Conservation (phyloP, 2,329 filamentous ascomycete genomes). For the Trichoderma semiorbis region DNA sequence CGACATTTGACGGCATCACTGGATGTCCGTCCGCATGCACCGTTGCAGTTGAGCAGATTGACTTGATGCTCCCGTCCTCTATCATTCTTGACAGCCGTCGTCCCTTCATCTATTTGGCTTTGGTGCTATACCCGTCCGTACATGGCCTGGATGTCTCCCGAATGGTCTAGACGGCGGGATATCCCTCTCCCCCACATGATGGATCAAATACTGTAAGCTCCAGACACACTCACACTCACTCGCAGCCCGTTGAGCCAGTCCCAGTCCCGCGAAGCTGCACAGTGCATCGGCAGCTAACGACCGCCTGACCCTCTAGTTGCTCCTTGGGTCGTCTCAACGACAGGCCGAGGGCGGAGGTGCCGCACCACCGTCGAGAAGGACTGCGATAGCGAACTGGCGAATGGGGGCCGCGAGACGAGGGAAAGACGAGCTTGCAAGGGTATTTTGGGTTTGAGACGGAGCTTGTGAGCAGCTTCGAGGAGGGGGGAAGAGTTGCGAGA, state of each 20-base stretch:
- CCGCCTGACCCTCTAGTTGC: slow-evolving; percentile 13
- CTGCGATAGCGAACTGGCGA: slow-evolving; percentile 3
- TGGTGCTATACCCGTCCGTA: background rate
- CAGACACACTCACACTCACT: background rate
- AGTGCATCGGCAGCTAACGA: slow-evolving; percentile 17
- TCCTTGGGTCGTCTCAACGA: slow-evolving; percentile 4
- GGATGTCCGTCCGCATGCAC: background rate
- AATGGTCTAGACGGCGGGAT: background rate
- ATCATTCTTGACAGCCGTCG: background rate
- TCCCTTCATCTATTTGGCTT: background rate
- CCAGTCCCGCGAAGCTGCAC: slow-evolving; percentile 11
- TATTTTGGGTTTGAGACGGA: background rate
- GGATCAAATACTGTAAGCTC: background rate
- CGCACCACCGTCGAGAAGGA: background rate
- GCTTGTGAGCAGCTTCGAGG: background rate
- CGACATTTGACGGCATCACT: background rate
- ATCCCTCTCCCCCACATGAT: background rate
- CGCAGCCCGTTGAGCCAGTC: background rate
- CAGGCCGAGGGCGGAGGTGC: slow-evolving; percentile 9
- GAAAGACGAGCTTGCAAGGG: background rate
- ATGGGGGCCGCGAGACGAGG: background rate
- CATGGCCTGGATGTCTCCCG: background rate
- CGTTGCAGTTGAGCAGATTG: background rate
- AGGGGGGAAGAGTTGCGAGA: background rate
- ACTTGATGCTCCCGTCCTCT: background rate